Base-by-base conservation (phyloP, 768 basidiomycete genomes). In the Ramaria sp. region DNA sequence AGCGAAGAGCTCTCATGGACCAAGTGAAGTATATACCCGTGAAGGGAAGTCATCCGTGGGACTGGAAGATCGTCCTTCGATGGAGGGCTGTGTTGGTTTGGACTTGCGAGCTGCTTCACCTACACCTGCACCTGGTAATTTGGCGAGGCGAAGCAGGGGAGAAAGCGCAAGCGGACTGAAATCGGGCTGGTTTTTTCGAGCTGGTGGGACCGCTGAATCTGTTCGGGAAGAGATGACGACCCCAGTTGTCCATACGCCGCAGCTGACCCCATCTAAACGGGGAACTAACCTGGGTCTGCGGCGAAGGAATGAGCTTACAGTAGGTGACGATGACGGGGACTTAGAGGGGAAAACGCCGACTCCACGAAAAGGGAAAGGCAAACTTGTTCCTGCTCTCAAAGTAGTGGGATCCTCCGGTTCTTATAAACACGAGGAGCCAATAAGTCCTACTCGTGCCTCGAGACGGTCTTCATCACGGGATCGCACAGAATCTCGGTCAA, bases 231-330 rank as follows among this genome's bases (percentile, higher is more conserved):
- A 63, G 60, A 53, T 59, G 53, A 53, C 11, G 51, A 63, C 64
- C 27, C 64, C 67, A n/a, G 68, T 62, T 24, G 27, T 24, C 13
- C 43, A 68, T 37, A 60, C 66, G 0, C 70, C 67, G 34, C 66
- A 67, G 0, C 62, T 68, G 10, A 68, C 69, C 0, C 66, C 65
- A 5, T 64, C 64, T 7, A 62, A 62, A 10, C 70, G 71, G 31
- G 69, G 69, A 19, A 27, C 51, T 53, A 39, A 2, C 22, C 41
- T 27, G 5, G 51, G 51, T 4, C n/a, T 39, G 51, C 33, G 17
- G 34, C 31, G n/a, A 48, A 41, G 34, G 56, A 41, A 7, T 13
- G 43, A 57, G 22, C 10, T 4, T 11, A 27, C 22, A 19, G 54
- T 24, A 11, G 54, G 10, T 58, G 19, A 22, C 5, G 55, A 31